phyloP scores from a whole-genome alignment of 345 rosid species.

The Hibiscus tridactylites region DNA sequence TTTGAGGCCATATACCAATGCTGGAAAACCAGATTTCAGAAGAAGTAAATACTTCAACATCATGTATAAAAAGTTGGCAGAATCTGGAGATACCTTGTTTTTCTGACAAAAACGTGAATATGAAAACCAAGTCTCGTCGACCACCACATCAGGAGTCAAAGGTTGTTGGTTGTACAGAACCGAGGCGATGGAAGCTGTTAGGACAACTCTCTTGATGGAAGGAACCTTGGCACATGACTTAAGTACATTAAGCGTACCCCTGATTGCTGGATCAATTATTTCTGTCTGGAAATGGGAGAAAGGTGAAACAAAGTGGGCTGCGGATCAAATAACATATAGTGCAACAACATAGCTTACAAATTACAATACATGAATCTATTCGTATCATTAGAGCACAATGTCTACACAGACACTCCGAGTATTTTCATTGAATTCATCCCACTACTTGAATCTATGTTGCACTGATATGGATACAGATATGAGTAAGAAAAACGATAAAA shows the following conservation, averaged over 20 bases:
- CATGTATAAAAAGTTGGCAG: no score
- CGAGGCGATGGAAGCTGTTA: not conserved
- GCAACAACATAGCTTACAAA: no score
- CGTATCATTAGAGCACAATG: no score
- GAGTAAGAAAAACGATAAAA: no score
- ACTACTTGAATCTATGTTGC: no score
- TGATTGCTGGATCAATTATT: not conserved
- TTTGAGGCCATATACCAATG: slow-evolving; percentile 23
- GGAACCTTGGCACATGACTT: not conserved
- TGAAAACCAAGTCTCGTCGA: not conserved
- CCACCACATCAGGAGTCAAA: not conserved
- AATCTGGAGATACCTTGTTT: not conserved
- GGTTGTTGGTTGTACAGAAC: not conserved
- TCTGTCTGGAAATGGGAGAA: not conserved
- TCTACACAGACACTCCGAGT: no score
- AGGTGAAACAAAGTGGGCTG: no score
- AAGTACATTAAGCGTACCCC: not conserved
- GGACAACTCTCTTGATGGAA: not conserved
- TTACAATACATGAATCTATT: no score
- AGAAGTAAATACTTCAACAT: no score
- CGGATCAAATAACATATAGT: no score
- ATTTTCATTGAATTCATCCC: no score
- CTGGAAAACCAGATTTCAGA: slow-evolving; percentile 4
- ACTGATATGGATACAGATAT: no score
- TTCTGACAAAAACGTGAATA: not conserved